A percentile compares a stretch with the other conserved stretches of the same genome.
phyloP scores from a whole-genome alignment of 2,329 filamentous ascomycete species.

The Cladophialophora yegresii region DNA sequence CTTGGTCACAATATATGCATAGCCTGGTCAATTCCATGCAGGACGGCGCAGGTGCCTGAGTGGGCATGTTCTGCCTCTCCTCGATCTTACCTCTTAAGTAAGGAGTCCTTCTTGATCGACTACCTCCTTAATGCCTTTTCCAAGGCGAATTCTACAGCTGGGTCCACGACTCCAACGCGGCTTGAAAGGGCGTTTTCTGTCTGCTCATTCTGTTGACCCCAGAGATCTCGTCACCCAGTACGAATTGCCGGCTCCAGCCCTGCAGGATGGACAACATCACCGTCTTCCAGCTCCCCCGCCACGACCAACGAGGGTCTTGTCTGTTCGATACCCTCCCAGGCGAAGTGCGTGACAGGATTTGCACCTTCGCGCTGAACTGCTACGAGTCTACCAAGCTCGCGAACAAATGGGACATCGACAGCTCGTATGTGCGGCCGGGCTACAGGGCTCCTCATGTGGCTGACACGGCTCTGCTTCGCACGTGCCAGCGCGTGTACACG shows the following conservation, averaged over 20 bases:
- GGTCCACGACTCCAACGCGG: too few species aligned
- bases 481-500: conserved; percentile 48
- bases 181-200: too few species aligned
- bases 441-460: conserved; percentile 45
- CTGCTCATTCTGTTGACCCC: too few species aligned
- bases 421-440: conserved; percentile 41
- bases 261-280: background rate
- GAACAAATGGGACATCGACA: background rate
- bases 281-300: background rate
- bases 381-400: background rate
- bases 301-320: background rate
- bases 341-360: conserved; percentile 1
- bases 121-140: background rate
- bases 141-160: background rate
- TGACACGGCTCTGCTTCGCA: conserved; percentile 46
- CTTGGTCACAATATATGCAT: too few species aligned
- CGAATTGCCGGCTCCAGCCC: too few species aligned
- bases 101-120: background rate
- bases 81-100: too few species aligned
- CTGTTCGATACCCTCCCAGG: background rate
- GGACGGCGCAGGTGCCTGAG: background rate
- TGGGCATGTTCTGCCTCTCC: background rate
- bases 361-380: background rate
- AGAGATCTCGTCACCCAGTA: too few species aligned
- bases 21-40: background rate